Conservation (phyloP, 2,329 filamentous ascomycete genomes). For the Venturia aucupariae region DNA sequence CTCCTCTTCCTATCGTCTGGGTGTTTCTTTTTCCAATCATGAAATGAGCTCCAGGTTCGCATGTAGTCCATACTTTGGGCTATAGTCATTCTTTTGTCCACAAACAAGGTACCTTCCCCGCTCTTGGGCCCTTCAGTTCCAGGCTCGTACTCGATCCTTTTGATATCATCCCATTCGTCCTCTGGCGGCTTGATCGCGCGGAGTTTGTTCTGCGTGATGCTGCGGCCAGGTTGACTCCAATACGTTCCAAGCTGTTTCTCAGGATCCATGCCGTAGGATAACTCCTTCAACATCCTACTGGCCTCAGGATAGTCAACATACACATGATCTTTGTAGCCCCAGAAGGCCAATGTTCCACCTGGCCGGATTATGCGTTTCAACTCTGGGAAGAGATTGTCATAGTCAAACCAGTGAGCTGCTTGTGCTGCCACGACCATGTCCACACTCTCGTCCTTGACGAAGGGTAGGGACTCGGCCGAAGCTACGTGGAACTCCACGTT, state of each 20-base stretch:
- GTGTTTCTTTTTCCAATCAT: conserved; percentile 49
- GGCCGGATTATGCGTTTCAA: conserved; percentile 44
- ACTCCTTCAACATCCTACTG: conserved; percentile 43
- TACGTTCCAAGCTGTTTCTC: conserved; percentile 45
- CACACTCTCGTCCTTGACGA: conserved; percentile 39
- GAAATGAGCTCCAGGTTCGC: conserved; percentile 51
- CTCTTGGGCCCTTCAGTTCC: conserved; percentile 32
- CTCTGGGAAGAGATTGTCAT: conserved; percentile 45
- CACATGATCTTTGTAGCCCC: conserved; percentile 57
- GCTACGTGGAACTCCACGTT: conserved; percentile 44
- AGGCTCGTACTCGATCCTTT: conserved; percentile 50
- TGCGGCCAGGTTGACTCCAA: conserved; percentile 53
- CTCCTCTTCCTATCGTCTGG: conserved; percentile 39
- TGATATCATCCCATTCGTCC: conserved; percentile 43
- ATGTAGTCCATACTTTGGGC: conserved; percentile 53
- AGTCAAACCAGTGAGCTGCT: conserved; percentile 60
- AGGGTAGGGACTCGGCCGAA: conserved; percentile 45
- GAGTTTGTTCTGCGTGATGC: conserved; percentile 44
- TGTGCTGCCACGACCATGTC: conserved; percentile 47
- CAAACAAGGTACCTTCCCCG: conserved; percentile 38
- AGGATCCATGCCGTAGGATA: conserved; percentile 42
- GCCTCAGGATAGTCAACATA: conserved; percentile 45
- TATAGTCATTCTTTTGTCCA: conserved; percentile 46
- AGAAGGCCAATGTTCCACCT: conserved; percentile 54
- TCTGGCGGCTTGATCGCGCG: conserved; percentile 44